Conservation (phyloP, 2,329 filamentous ascomycete species). For the Tetracladium maxilliforme region DNA sequence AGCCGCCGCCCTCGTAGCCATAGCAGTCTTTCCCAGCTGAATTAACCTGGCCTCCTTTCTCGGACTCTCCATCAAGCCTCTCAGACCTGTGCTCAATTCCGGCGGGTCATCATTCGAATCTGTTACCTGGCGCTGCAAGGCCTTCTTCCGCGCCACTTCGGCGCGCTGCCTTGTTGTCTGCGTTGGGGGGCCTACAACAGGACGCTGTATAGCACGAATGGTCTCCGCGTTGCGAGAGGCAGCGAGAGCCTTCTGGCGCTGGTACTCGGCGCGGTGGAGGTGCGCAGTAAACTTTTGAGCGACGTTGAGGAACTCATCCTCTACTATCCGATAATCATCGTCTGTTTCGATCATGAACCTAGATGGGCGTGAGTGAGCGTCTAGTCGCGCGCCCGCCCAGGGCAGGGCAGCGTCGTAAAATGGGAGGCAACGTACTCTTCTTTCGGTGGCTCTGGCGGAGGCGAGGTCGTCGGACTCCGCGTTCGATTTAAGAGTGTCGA, state of each 20-base stretch:
- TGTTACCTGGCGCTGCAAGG: conserved; percentile 7
- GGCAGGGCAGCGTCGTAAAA: conserved; percentile 1
- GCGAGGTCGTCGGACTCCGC: conserved; percentile 32
- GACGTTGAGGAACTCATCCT: conserved; percentile 59
- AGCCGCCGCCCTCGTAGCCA: conserved; percentile 14
- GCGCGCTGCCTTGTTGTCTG: conserved; percentile 11
- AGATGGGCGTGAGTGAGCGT: conserved; percentile 1
- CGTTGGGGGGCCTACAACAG: conserved; percentile 16
- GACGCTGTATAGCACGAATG: conserved; percentile 20
- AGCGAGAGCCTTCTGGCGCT: conserved; percentile 44
- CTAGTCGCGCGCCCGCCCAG: not conserved
- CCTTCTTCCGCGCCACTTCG: conserved; percentile 13
- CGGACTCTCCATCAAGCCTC: conserved; percentile 26
- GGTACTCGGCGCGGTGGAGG: conserved; percentile 65
- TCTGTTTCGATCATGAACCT: conserved; percentile 35
- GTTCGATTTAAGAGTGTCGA: conserved; percentile 9
- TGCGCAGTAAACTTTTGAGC: conserved; percentile 60
- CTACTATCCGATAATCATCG: conserved; percentile 68
- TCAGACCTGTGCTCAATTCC: conserved; percentile 22
- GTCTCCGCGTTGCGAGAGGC: conserved; percentile 35
- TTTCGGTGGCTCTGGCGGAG: conserved; percentile 29
- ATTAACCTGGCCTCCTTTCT: conserved; percentile 13
- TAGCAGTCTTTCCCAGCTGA: conserved; percentile 6
- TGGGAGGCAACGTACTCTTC: conserved; percentile 23
- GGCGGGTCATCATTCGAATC: conserved; percentile 16